phyloP scores from a whole-genome alignment of 371 early-diverging fungal genomes.

The Mucor saturninus region DNA sequence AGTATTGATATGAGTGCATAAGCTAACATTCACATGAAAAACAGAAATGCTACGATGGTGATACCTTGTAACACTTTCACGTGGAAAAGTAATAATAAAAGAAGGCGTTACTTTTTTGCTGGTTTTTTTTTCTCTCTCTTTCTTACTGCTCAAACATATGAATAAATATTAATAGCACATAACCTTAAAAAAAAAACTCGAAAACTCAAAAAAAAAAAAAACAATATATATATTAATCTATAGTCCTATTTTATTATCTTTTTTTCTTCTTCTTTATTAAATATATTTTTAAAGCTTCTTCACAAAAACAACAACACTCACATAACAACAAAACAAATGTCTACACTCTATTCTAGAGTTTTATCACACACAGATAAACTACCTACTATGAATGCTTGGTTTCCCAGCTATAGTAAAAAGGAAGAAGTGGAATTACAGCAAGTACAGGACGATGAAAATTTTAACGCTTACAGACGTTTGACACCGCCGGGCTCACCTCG shows the following conservation, averaged over 20 bases:
- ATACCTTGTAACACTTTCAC: conserved; percentile 18
- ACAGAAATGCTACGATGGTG: conserved; percentile 13
- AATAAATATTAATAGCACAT: conserved; percentile 1
- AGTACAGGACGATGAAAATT: conserved; percentile 12
- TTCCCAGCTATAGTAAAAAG: conserved; percentile 10
- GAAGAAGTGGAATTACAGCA: conserved; percentile 11
- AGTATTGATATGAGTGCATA: background rate
- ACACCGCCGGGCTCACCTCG: conserved; percentile 23
- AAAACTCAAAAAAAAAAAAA: too few species aligned
- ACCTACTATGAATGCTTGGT: conserved; percentile 23
- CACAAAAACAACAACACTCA: background rate
- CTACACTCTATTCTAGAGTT: conserved; percentile 18
- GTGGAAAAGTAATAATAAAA: conserved; percentile 4
- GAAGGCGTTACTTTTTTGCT: conserved; percentile 5
- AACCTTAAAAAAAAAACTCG: background rate
- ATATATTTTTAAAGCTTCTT: background rate
- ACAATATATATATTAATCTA: background rate
- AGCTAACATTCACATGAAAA: conserved; percentile 15
- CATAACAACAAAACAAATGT: conserved; percentile 2
- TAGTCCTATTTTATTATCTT: background rate
- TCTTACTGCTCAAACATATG: background rate
- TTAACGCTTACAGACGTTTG: conserved; percentile 6
- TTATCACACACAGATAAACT: conserved; percentile 28
- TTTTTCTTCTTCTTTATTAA: conserved; percentile 8
- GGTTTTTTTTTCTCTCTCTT: background rate